phyloP scores from a whole-genome alignment of 1,284 basidiomycete species.

The Leccinum fallax region DNA sequence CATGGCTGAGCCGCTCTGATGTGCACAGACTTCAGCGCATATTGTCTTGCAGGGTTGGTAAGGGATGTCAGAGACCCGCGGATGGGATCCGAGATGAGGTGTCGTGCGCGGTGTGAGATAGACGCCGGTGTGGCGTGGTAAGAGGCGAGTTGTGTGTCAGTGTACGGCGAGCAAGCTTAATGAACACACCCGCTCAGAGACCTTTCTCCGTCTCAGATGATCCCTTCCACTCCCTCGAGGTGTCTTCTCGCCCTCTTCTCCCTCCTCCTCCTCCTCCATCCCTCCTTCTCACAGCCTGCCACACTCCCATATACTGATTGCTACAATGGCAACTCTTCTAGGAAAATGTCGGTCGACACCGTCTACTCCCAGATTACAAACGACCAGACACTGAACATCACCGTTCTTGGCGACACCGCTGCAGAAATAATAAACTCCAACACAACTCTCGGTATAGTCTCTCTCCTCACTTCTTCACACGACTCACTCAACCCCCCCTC shows the following conservation, averaged over 20 bases:
- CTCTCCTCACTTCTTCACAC: slow-evolving; percentile 1
- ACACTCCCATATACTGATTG: slow-evolving; percentile 59
- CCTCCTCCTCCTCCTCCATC: slow-evolving; percentile 24
- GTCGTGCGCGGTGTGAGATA: background rate
- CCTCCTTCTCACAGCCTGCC: slow-evolving; percentile 48
- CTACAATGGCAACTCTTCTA: slow-evolving; percentile 52
- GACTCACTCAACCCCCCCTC: slow-evolving; percentile 1
- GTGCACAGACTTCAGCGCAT: background rate
- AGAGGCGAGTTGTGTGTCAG: slow-evolving; percentile 3
- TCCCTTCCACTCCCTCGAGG: slow-evolving; percentile 1
- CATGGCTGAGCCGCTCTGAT: background rate
- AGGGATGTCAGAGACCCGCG: too few species aligned
- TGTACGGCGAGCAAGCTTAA: slow-evolving; percentile 11
- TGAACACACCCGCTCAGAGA: slow-evolving; percentile 13
- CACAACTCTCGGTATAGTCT: slow-evolving; percentile 58
- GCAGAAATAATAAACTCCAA: slow-evolving; percentile 61
- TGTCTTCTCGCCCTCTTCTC: slow-evolving; percentile 11
- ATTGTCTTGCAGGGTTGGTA: too few species aligned
- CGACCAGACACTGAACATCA: slow-evolving; percentile 61
- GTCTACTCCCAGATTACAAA: slow-evolving; percentile 76
- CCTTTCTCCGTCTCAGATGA: slow-evolving; percentile 25
- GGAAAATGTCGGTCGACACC: slow-evolving; percentile 66
- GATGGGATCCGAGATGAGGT: background rate
- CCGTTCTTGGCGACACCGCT: slow-evolving; percentile 61
- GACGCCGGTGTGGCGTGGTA: slow-evolving; percentile 22